Percentiles rank a stretch among this genome's conserved stretches.
phyloP scores from a whole-genome alignment of 106 monocot genomes.

The Allium cepa region DNA sequence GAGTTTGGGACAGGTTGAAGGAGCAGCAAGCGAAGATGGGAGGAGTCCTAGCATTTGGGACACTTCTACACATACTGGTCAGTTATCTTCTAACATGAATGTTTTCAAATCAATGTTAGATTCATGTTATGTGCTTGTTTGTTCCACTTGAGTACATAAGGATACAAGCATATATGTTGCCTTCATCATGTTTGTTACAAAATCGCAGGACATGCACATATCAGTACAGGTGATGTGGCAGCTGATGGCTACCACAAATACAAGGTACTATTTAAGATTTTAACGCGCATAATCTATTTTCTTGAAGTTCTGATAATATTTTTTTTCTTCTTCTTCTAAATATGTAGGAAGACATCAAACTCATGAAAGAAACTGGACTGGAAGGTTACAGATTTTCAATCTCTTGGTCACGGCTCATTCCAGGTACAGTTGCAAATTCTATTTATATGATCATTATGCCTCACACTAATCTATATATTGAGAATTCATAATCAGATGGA shows the following conservation, averaged over 20 bases:
- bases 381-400: slow-evolving; percentile 49
- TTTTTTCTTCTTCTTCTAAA: too few species aligned
- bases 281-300: too few species aligned
- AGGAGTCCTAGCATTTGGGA: neutral
- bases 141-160: too few species aligned
- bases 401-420: slow-evolving; percentile 50
- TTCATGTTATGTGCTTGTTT: too few species aligned
- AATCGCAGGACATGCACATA: neutral
- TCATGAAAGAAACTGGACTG: slow-evolving; percentile 31
- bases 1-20: neutral
- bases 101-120: neutral
- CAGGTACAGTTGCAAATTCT: slow-evolving; percentile 12
- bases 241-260: slow-evolving; percentile 7
- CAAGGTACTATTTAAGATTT: neutral
- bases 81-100: neutral
- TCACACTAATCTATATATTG: neutral
- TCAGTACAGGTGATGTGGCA: slow-evolving; percentile 7
- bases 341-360: slow-evolving; percentile 42
- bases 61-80: neutral
- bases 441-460: too few species aligned
- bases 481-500: slow-evolving; percentile 28
- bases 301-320: too few species aligned
- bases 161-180: too few species aligned
- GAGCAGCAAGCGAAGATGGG: neutral
- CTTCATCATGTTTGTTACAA: too few species aligned